These are phyloP conservation scores for Trifolium repens DNA, from an alignment of 306 rosid species.

Conservation along the genomic window DNA sequence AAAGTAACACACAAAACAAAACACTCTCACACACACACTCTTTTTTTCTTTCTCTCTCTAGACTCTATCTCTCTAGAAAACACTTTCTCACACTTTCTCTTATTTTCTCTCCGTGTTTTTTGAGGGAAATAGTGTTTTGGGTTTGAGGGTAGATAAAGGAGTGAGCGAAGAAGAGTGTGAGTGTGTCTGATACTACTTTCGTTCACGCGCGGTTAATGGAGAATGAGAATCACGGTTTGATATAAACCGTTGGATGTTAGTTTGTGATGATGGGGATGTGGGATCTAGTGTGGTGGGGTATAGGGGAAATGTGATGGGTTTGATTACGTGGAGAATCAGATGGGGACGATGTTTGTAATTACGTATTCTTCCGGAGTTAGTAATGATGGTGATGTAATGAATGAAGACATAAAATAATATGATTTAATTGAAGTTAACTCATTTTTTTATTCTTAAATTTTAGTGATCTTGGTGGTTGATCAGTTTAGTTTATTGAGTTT, in stretches of 20 bases:
- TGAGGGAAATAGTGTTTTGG: conserved; percentile 39
- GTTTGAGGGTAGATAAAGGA: conserved; percentile 41
- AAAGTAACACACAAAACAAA: conserved; percentile 7
- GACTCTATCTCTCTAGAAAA: conserved; percentile 17
- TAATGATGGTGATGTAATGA: conserved; percentile 27
- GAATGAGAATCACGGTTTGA: conserved; percentile 32
- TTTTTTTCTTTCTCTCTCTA: conserved; percentile 10
- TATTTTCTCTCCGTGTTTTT: conserved; percentile 25
- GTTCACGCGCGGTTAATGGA: conserved; percentile 26
- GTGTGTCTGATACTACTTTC: conserved; percentile 3
- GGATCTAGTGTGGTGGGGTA: conserved; percentile 41
- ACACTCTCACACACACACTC: background rate
- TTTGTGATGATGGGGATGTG: background rate
- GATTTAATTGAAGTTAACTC: conserved; percentile 16
- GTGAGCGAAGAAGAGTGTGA: conserved; percentile 5
- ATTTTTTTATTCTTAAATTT: conserved; percentile 6
- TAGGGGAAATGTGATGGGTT: conserved; percentile 1
- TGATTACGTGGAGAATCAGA: conserved; percentile 39
- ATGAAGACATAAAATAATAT: conserved; percentile 17
- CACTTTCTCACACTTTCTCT: conserved; percentile 11
- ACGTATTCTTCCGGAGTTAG: background rate
- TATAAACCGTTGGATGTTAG: conserved; percentile 2
- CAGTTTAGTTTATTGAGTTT: conserved; percentile 17
- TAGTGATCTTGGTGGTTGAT: background rate
- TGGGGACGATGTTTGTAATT: conserved; percentile 43